Base-by-base conservation (phyloP, 805 yeast genomes). In the Sungouiozyma intestinalis region DNA sequence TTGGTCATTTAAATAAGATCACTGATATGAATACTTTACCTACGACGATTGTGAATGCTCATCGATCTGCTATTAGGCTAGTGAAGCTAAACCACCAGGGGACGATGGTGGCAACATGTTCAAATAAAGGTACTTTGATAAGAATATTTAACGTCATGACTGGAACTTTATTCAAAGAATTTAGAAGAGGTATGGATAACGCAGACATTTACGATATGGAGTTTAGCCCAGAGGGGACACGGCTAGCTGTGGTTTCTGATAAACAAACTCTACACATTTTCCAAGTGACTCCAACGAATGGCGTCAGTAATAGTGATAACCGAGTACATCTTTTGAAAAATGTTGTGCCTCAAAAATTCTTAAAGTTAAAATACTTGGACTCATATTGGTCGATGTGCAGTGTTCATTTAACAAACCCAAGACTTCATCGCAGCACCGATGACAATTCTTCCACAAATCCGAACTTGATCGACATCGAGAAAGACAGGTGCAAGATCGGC, bases 381-480 rank as follows among this genome's bases (percentile, higher is more conserved):
- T 80, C 90, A 2, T 81, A 83, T 14, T 88, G 96, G 96, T 80
- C 92, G 34, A 85, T 82, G 64, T 85, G 85, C 40, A 81, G 90
- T 0, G 68, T 76, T 14, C 81, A 84, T 51, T 58, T 75, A 35
- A 56, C 56, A 20, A 54, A 58, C 33, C 60, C 62, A 3, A 36
- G 48, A 35, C 37, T 48, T 35, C 16, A 53, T 29, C 46, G 45
- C 27, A 58, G 54, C 32, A 51, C 50, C 50, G 54, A 46, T 24
- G 42, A 46, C 21, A 16, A 40, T 11, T 29, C 18, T 19, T 15
- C 32, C 14, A 29, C 13, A 8, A 38, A 18, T 5, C 38, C 16
- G 7, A 33, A 31, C 15, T 17, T 15, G 27, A 31, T 34, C 29
- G 11, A 24, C 9, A 35, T 52, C 40, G 42, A 47, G 27, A 46